phyloP scores from a whole-genome alignment of 441 rosid species.

The Dalechampia spathulata region DNA sequence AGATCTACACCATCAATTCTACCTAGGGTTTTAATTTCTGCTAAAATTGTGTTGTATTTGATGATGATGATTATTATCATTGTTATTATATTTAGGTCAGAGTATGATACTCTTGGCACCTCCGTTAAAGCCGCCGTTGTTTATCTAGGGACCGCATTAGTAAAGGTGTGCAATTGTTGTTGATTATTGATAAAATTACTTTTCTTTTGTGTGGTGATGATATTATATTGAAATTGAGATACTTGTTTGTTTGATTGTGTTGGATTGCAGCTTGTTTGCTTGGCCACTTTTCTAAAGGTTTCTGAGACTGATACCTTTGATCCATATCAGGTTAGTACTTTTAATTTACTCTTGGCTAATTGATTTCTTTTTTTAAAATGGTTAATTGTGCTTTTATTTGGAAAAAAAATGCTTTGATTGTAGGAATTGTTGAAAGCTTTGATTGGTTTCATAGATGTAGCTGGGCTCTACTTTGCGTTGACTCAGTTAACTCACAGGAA shows the following conservation, averaged over 20 bases:
- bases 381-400: background rate
- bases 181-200: background rate
- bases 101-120: conserved; percentile 87
- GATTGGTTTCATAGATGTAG: conserved; percentile 89
- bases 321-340: conserved; percentile 67
- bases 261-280: conserved; percentile 72
- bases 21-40: background rate
- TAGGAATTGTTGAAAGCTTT: conserved; percentile 89
- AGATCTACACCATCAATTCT: conserved; percentile 1
- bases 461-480: conserved; percentile 82
- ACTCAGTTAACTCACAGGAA: conserved; percentile 89
- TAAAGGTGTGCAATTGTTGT: conserved; percentile 47
- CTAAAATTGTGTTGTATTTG: background rate
- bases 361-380: too few relatives aligned
- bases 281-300: conserved; percentile 85
- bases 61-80: background rate
- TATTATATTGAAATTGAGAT: background rate
- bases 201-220: background rate
- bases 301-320: conserved; percentile 81
- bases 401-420: conserved; percentile 9
- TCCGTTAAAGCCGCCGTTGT: conserved; percentile 81
- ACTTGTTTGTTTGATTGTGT: background rate
- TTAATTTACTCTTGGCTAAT: too few relatives aligned
- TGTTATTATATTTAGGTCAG: conserved; percentile 49
- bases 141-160: conserved; percentile 77